phyloP scores from a whole-genome alignment of 768 basidiomycete genomes.

The Russula lepida region DNA sequence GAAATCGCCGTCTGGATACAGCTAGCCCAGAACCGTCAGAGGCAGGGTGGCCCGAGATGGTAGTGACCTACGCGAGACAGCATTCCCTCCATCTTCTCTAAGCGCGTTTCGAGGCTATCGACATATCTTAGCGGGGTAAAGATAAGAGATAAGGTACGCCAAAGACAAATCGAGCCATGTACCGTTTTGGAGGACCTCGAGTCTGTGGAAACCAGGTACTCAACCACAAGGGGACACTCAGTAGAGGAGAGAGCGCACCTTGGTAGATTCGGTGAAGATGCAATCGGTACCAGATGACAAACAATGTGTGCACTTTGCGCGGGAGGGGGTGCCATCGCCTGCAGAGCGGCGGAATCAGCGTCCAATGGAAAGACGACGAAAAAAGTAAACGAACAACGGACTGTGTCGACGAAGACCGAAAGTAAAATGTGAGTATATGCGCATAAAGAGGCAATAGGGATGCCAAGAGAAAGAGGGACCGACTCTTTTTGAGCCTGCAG shows the following conservation, averaged over 20 bases:
- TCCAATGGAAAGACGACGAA: neutral
- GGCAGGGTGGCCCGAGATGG: neutral
- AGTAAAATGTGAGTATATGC: neutral
- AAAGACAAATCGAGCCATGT: neutral
- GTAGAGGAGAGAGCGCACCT: neutral
- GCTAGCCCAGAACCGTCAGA: neutral
- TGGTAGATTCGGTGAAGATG: constrained; percentile 16
- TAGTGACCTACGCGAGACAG: constrained; percentile 11
- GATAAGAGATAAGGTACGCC: neutral
- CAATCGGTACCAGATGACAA: constrained; percentile 1
- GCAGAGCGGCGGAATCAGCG: neutral
- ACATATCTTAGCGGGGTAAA: constrained; percentile 9
- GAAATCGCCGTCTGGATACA: constrained; percentile 19
- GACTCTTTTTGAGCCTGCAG: constrained; percentile 22
- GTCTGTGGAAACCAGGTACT: neutral
- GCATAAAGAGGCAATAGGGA: neutral
- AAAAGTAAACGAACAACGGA: constrained; percentile 14
- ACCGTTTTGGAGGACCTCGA: constrained; percentile 21
- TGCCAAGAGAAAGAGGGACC: neutral
- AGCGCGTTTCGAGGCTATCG: constrained; percentile 19
- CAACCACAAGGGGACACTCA: neutral
- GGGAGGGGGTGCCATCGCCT: constrained; percentile 13
- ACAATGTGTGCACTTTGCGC: constrained; percentile 17
- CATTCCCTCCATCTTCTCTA: constrained; percentile 22
- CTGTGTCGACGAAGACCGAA: neutral